A percentile compares a stretch with the other conserved stretches of the same genome.
Conservation (phyloP, 495 filamentous ascomycete genomes). For the Penicillium cosmopolitanum region DNA sequence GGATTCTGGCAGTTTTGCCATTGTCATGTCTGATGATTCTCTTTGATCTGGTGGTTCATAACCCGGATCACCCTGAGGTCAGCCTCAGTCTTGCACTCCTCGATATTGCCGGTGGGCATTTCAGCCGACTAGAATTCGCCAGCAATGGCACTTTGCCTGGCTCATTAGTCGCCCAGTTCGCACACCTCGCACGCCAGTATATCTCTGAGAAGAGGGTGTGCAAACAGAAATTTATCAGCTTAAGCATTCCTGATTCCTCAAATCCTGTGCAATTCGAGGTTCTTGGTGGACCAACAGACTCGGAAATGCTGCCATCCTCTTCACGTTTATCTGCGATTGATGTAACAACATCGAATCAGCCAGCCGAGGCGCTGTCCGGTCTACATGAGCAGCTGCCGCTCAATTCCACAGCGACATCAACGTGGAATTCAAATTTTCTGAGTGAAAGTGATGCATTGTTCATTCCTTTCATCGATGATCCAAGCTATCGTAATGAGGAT, state of each 20-base stretch:
- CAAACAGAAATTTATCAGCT: too few relatives aligned
- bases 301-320: too few relatives aligned
- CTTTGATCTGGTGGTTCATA: constrained; percentile 41
- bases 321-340: too few relatives aligned
- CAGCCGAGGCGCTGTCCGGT: background rate
- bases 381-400: background rate
- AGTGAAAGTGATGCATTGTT: background rate
- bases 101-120: constrained; percentile 37
- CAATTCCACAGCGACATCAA: background rate
- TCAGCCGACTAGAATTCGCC: constrained; percentile 37
- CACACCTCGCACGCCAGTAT: constrained; percentile 37
- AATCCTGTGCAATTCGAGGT: too few relatives aligned
- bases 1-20: constrained; percentile 23
- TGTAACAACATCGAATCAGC: too few relatives aligned
- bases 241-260: too few relatives aligned
- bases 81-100: constrained; percentile 36
- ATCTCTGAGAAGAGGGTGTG: background rate
- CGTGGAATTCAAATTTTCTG: background rate
- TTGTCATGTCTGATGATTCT: constrained; percentile 37
- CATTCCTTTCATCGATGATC: constrained; percentile 9
- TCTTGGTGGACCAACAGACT: too few relatives aligned
- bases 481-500: constrained; percentile 6
- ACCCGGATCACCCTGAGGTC: constrained; percentile 35
- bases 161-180: constrained; percentile 38
- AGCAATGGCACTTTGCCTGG: constrained; percentile 34